A percentile compares a stretch with the other conserved stretches of the same genome.
Evolutionary conservation across 2,329 filamentous ascomycete genomes (phyloP).

Genomic region (Cladosporium sp.): DNA sequence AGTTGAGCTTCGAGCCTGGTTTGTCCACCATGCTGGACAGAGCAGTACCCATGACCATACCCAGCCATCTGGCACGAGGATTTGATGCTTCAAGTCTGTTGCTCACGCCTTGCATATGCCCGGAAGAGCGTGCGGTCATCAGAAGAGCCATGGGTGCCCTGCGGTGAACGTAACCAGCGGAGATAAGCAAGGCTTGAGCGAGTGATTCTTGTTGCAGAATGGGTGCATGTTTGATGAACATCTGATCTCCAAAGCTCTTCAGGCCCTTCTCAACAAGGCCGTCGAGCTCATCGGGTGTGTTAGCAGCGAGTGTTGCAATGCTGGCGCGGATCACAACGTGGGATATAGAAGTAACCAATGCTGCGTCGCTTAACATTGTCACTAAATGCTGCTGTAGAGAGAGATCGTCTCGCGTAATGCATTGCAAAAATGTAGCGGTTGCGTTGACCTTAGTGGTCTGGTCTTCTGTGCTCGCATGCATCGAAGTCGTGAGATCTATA

Average conservation of each 20-base stretch:
- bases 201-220: conserved; percentile 86
- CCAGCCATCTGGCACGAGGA: conserved; percentile 69
- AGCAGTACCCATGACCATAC: conserved; percentile 79
- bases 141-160: conserved; percentile 61
- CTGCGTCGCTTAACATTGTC: conserved; percentile 20
- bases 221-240: conserved; percentile 81
- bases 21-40: conserved; percentile 61
- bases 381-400: conserved; percentile 13
- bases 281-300: conserved; percentile 34
- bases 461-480: background rate
- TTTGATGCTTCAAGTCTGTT: conserved; percentile 79
- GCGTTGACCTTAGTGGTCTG: conserved; percentile 8
- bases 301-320: conserved; percentile 22
- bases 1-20: conserved; percentile 68
- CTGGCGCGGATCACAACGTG: conserved; percentile 24
- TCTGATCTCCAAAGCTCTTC: conserved; percentile 71
- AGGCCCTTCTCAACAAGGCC: conserved; percentile 64
- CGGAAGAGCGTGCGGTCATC: conserved; percentile 64
- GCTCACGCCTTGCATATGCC: conserved; percentile 74
- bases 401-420: background rate
- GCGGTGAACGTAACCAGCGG: conserved; percentile 70
- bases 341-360: conserved; percentile 19
- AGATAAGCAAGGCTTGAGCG: conserved; percentile 71
- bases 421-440: conserved; percentile 11
- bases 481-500: background rate